These are phyloP conservation scores for Buxus sempervirens DNA, from an alignment of 164 flowering plant genomes.

Conservation along the genomic window DNA sequence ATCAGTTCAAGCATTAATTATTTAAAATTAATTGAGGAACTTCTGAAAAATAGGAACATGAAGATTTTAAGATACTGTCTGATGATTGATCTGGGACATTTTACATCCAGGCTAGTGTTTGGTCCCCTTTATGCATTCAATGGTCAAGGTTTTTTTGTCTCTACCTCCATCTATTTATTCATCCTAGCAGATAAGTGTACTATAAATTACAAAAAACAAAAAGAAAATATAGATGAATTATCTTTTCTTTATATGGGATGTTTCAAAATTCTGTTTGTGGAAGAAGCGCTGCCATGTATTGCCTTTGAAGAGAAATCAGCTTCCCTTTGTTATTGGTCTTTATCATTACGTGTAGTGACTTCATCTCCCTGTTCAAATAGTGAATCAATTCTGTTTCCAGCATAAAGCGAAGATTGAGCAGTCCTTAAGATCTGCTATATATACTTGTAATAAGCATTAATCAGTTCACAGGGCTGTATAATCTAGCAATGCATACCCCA, in stretches of 20 bases:
- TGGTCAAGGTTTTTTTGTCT: neutral
- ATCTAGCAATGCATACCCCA: too few species aligned
- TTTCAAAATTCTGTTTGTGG: neutral
- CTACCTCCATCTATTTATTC: neutral
- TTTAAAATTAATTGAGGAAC: neutral
- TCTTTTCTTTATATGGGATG: neutral
- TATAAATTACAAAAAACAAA: too few species aligned
- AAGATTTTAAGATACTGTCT: neutral
- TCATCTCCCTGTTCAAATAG: too few species aligned
- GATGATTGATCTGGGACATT: neutral
- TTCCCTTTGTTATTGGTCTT: too few species aligned
- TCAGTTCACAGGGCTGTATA: too few species aligned
- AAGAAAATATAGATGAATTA: neutral
- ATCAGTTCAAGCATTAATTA: neutral
- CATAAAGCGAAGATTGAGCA: too few species aligned
- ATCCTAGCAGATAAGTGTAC: neutral
- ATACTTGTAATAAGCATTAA: too few species aligned
- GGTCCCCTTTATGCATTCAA: neutral
- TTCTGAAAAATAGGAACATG: neutral
- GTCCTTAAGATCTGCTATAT: too few species aligned
- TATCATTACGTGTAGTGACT: too few species aligned
- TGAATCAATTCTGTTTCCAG: too few species aligned
- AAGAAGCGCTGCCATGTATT: too few species aligned
- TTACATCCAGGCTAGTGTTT: neutral
- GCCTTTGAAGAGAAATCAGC: too few species aligned